Evolutionary conservation across 768 basidiomycete species (phyloP).

Genomic region (Polyporus arcularius): DNA sequence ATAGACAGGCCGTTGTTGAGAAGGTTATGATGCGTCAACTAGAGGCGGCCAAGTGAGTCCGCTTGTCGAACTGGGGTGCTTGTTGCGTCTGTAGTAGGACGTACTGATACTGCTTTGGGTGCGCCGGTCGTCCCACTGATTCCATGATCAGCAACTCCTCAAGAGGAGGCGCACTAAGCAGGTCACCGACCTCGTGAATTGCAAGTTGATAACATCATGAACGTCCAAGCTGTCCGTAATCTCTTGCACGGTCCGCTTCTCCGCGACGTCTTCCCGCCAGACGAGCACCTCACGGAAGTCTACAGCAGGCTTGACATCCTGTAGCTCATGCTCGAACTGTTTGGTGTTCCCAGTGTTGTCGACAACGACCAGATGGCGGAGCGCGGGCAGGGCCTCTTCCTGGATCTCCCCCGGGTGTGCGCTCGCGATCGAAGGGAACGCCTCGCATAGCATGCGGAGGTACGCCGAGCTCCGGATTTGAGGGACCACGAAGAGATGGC

Average conservation of each 20-base stretch:
- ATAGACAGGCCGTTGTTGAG: slow-evolving; percentile 77
- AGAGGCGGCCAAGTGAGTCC: not conserved
- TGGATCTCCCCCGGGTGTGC: slow-evolving; percentile 57
- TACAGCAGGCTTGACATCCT: slow-evolving; percentile 50
- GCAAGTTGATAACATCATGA: slow-evolving; percentile 79
- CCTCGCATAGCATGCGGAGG: slow-evolving; percentile 56
- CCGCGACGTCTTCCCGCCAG: slow-evolving; percentile 58
- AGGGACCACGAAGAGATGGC: slow-evolving; percentile 74
- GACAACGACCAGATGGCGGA: slow-evolving; percentile 66
- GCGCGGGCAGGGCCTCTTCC: slow-evolving; percentile 56
- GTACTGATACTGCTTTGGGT: slow-evolving; percentile 83
- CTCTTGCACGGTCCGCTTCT: slow-evolving; percentile 45
- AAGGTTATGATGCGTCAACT: slow-evolving; percentile 80
- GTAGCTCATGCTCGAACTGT: slow-evolving; percentile 41
- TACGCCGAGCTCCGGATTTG: slow-evolving; percentile 66
- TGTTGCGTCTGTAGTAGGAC: slow-evolving; percentile 18
- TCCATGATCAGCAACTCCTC: not conserved
- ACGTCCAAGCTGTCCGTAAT: slow-evolving; percentile 43
- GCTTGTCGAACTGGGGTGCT: not conserved
- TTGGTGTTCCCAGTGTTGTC: slow-evolving; percentile 50
- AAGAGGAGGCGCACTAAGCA: not conserved
- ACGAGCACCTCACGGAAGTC: slow-evolving; percentile 76
- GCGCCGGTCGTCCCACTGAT: slow-evolving; percentile 75
- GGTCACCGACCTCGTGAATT: slow-evolving; percentile 72
- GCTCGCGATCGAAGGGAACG: slow-evolving; percentile 54